Evolutionary conservation across 768 basidiomycete species (phyloP), one percentile per base, ranked within the genome.

Genomic region (Botryobasidium botryosum): DNA sequence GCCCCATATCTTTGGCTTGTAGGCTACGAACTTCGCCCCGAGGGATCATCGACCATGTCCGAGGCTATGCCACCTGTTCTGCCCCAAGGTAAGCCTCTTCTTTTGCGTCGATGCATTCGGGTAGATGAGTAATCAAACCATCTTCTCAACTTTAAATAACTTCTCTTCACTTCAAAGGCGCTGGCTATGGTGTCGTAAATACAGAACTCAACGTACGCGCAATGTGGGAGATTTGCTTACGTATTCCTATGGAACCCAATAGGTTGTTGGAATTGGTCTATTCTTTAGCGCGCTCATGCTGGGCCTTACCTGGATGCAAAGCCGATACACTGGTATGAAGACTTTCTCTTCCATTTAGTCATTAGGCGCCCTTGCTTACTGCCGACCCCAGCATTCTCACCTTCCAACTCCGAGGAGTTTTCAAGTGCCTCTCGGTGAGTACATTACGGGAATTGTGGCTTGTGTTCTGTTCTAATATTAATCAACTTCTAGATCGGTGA

Each of bases 321-420:
- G 76, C 37, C 73, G 86, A 31, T 92, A 91, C 57, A 91, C 88
- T n/a, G n/a, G n/a, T n/a, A n/a, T n/a, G n/a, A n/a, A n/a, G n/a
- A n/a, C n/a, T n/a, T n/a, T n/a, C n/a, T n/a, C n/a, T n/a, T n/a
- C n/a, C n/a, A n/a, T n/a, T n/a, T n/a, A n/a, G n/a, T n/a, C n/a
- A n/a, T n/a, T n/a, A n/a, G n/a, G n/a, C n/a, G n/a, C n/a, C n/a
- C n/a, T n/a, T n/a, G n/a, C n/a, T n/a, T n/a, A n/a, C n/a, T n/a
- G n/a, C n/a, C n/a, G n/a, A n/a, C n/a, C n/a, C n/a, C n/a, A 0
- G 68, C 72, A 0, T 82, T 77, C 58, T 83, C 82, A 3, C 77
- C 80, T 15, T 73, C 44, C 25, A 44, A 47, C 25, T 27, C 46
- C 20, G 41, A 49, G 50, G 83, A 86, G 56, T 86, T 86, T 53